Base-by-base conservation (phyloP, 2,329 filamentous ascomycete species). In the Cadophora sp. region DNA sequence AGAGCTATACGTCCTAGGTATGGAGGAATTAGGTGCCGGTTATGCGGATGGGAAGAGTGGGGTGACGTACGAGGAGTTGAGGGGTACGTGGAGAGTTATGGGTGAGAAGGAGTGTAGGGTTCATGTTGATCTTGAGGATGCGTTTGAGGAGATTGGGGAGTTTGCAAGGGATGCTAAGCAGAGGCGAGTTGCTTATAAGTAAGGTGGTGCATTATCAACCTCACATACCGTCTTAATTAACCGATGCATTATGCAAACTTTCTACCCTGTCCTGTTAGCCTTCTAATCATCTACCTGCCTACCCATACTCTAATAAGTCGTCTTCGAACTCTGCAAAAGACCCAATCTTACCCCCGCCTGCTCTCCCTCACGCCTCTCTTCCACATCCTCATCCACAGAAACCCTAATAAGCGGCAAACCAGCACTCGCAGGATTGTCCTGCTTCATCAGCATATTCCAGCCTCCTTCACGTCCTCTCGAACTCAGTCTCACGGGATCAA, bases 71-170 rank as follows among this genome's bases (percentile, higher is more conserved):
- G 80, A 80, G 31, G 86, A 90, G 65, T 72, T 87, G 68, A 82
- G 79, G 63, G 82, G 81, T 62, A 76, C 89, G 19, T 87, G 86
- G 76, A 81, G 84, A 70, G 82, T 88, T 7, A 80, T 90, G 75
- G 80, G 81, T 16, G 88, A 91, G 78, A 89, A 89, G 77, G 88
- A 88, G 73, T 69, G 90, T 69, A 81, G 89, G 68, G 77, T 90
- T 27, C 85, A 87, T 78, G 79, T 86, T 63, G 82, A 88, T 73
- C 75, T 88, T 34, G 83, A 85, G 69, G 80, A 82, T 46, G 64
- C 51, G n/a, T 74, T 77, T 62, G 74, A 77, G 48, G 72, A 74
- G 40, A 70, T 74, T 46, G 63, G 60, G 8, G 69, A 71, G 40
- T 3, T 66, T 34, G 68, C 7, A 1, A 69, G 34, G 48, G 64